Evolutionary conservation across 176 grass and related monocot genomes (phyloP), one percentile per base, ranked within the genome.

Genomic region (Lolium perenne): DNA sequence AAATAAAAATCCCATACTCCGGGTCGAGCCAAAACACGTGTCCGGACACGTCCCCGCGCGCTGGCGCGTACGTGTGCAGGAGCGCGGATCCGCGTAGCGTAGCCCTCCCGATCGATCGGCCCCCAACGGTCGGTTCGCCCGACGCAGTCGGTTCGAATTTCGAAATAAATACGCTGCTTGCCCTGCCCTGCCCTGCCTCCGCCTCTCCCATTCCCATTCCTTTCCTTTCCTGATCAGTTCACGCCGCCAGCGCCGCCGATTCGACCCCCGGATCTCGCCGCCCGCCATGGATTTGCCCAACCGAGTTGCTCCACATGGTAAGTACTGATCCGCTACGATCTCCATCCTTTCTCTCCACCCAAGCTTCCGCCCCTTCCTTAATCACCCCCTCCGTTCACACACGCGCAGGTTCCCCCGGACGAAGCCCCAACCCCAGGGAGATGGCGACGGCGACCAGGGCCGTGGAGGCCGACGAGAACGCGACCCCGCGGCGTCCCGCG

Each of bases 391-490:
- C 35, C 40, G 7, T 10, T 11, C 6, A 2, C 29, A 2, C 29
- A 4, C 66, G 6, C 59, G 47, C 80, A 91, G 84, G 80, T 83
- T 74, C 80, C 67, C 67, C 18, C 23, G 48, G 85, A 18, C 48
- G 89, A 38, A 60, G 43, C 18, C 85, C 85, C 20, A 48, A 43
- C 18, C 85, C 85, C 20, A 48, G 0, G 60, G 71, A 29, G 82
- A 49, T 43, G 41, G 4, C 41, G 41, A 1, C 1, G 76, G 38
- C 58, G 2, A 49, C 59, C 40, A 64, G 56, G 29, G 66, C 57
- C 17, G 49, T 16, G 84, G 84, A 79, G 80, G 74, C 22, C 5
- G 84, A 90, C 76, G 85, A 91, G 80, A 91, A 87, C 80, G 58
- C 25, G 1, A 79, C 10, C 48, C 85, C 67, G 51, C 13, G 22